Evolutionary conservation across 2,329 filamentous ascomycete species (phyloP), one percentile per base, ranked within the genome.

Genomic region (Exophiala mesophila): DNA sequence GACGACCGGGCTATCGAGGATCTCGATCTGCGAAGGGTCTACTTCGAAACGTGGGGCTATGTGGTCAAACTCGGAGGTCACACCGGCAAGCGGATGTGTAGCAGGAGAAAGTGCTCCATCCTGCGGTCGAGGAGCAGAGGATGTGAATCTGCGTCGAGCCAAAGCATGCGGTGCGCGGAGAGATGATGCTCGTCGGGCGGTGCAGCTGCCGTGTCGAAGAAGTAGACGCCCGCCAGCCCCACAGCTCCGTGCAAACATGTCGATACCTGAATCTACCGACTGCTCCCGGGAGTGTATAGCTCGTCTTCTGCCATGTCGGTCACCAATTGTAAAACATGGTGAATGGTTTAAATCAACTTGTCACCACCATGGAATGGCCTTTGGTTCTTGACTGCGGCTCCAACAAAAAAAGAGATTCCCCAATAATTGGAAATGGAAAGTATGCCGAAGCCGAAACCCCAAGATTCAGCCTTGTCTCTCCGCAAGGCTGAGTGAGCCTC

Each of bases 41-140:
- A 98, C 73, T 60, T 89, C 85, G 56, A 98, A 95, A 32, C 85
- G 83, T n/a, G 92, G 92, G 3, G 89, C 85, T 52, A 97, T 79
- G 55, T 77, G 83, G 63, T 98, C 92, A 47, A 98, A 70, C 63
- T 98, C 89, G 31, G 72, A 70, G 9, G 78, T 82, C 41, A 85
- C 73, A 10, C 71, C 70, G 12, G 74, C 78, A 36, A 85, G 64
- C 65, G 60, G 77, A 35, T 56, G 54, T n/a, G 50, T 63, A 60
- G 85, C 72, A 9, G 44, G 35, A 39, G 54, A 34, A 17, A 53
- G 24, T 10, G 9, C 32, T 34, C 26, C 47, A 41, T 48, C 34
- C 17, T 41, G 36, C 13, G 31, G 35, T 3, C 50, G 24, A 12
- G 49, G 34, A 8, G 54, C 38, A 4, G 46, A 32, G 2, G 49